Conservation (phyloP, 192 early-diverging fungal species). For the Globomyces pollinis-pini region DNA sequence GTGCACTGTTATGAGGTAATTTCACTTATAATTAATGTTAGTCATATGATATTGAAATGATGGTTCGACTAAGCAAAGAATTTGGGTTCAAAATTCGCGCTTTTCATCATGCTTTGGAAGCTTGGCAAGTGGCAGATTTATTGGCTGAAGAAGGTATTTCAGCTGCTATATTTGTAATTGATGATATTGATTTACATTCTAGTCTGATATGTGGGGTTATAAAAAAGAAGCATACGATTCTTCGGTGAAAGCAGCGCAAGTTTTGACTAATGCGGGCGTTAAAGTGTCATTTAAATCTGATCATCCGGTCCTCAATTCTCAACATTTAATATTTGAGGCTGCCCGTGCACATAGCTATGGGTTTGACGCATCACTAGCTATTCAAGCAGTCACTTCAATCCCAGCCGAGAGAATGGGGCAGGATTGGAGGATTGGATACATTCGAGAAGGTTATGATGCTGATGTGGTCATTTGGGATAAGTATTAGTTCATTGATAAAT, state of each 20-base stretch:
- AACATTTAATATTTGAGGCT: conserved; percentile 70
- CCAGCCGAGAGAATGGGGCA: conserved; percentile 64
- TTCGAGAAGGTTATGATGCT: conserved; percentile 65
- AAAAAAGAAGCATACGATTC: conserved; percentile 71
- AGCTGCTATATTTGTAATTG: conserved; percentile 60
- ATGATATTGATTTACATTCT: conserved; percentile 21
- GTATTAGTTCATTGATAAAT: too few species aligned
- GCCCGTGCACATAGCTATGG: conserved; percentile 69
- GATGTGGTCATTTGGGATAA: conserved; percentile 75
- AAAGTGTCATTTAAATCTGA: conserved; percentile 69
- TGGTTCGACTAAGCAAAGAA: conserved; percentile 63
- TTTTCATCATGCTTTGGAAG: conserved; percentile 75
- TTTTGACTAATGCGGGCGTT: conserved; percentile 60
- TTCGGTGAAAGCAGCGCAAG: conserved; percentile 49
- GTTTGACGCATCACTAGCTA: conserved; percentile 43
- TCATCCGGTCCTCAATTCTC: conserved; percentile 68
- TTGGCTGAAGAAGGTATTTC: conserved; percentile 56
- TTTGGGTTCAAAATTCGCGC: conserved; percentile 65
- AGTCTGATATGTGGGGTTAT: conserved; percentile 44
- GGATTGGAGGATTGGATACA: conserved; percentile 56
- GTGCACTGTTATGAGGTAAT: conserved; percentile 52
- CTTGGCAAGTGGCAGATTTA: conserved; percentile 59
- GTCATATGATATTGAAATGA: conserved; percentile 62
- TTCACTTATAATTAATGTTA: background rate
- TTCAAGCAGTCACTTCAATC: conserved; percentile 61